Conservation (phyloP, 176 grass and related monocot genomes). For the Carex parvula region DNA sequence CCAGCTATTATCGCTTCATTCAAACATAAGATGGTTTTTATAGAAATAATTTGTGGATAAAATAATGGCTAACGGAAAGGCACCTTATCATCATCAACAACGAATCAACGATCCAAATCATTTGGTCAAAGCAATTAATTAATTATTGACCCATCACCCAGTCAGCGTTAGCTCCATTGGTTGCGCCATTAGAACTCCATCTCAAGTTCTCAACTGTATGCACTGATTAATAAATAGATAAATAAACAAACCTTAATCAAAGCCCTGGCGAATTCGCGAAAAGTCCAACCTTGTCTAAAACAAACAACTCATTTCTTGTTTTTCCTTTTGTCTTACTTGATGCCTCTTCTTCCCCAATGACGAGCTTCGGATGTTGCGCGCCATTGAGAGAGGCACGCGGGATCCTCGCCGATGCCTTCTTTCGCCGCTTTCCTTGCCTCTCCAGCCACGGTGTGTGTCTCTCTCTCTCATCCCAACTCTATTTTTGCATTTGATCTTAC, state of each 20-base stretch:
- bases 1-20: too few species aligned
- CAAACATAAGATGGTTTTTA: too few species aligned
- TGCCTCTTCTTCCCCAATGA: slow-evolving; percentile 27
- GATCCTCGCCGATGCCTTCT: slow-evolving; percentile 1
- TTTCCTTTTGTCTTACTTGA: neutral
- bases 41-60: too few species aligned
- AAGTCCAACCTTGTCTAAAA: neutral
- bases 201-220: neutral
- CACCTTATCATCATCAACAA: too few species aligned
- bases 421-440: slow-evolving; percentile 31
- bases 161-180: neutral
- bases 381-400: slow-evolving; percentile 17
- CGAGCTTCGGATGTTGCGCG: slow-evolving; percentile 16
- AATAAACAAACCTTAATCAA: neutral
- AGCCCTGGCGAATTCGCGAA: neutral
- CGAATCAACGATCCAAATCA: neutral
- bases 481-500: neutral
- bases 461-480: neutral
- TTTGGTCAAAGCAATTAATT: slow-evolving; percentile 2
- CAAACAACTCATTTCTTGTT: neutral
- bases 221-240: neutral
- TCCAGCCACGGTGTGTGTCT: slow-evolving; percentile 5
- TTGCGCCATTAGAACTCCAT: neutral
- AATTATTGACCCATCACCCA: neutral
- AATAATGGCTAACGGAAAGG: too few species aligned